Evolutionary conservation across 2,329 filamentous ascomycete species (phyloP).

Genomic region (Chalara sp.): DNA sequence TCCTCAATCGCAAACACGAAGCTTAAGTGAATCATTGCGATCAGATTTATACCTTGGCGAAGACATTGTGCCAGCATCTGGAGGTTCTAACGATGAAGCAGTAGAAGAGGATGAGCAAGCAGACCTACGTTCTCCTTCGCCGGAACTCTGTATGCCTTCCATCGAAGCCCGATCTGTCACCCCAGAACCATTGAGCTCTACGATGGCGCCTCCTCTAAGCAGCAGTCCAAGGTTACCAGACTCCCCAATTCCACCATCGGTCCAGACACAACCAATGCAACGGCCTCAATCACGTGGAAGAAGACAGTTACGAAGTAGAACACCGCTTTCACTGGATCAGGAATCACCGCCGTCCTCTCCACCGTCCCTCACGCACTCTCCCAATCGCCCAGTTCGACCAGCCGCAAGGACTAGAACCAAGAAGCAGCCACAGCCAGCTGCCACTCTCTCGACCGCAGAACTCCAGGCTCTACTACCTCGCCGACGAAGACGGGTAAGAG

Average conservation of each 20-base stretch:
- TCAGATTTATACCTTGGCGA: constrained; percentile 4
- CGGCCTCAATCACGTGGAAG: constrained; percentile 13
- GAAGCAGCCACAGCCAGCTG: constrained; percentile 15
- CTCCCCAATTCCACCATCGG: constrained; percentile 3
- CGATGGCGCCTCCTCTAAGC: constrained; percentile 27
- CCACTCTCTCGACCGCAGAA: constrained; percentile 27
- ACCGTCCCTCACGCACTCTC: constrained; percentile 60
- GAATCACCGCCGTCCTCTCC: constrained; percentile 45
- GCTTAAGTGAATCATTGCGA: constrained; percentile 16
- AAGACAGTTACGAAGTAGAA: constrained; percentile 18
- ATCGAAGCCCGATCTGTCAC: constrained; percentile 18
- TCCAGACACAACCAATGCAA: not conserved
- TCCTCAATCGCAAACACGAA: constrained; percentile 10
- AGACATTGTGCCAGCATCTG: constrained; percentile 20
- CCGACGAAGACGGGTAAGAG: constrained; percentile 22
- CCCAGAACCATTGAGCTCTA: constrained; percentile 24
- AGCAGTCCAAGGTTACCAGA: constrained; percentile 23
- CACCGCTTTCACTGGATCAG: constrained; percentile 18
- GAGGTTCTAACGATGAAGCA: constrained; percentile 10
- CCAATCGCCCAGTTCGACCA: constrained; percentile 34
- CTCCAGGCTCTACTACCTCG: constrained; percentile 31
- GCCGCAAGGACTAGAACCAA: constrained; percentile 11
- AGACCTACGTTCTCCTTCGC: constrained; percentile 2
- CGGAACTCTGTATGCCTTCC: constrained; percentile 12
- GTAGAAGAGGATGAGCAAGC: constrained; percentile 10